phyloP scores from a whole-genome alignment of 2,329 filamentous ascomycete species.

The Epichloe baconii region DNA sequence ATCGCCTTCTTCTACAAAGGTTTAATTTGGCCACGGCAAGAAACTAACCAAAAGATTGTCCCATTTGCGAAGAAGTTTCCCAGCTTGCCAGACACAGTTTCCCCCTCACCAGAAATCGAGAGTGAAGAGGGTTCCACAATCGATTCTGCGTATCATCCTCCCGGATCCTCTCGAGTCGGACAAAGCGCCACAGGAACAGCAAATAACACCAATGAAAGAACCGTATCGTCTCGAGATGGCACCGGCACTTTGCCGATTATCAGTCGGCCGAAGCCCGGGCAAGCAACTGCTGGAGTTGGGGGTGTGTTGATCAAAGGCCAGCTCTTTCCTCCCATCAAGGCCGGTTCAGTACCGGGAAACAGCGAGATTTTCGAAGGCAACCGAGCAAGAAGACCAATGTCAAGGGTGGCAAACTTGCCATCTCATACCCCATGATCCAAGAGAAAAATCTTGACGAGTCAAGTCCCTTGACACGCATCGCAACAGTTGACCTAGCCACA shows the following conservation, averaged over 20 bases:
- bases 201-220: not conserved
- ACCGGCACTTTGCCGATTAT: slow-evolving; percentile 23
- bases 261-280: slow-evolving; percentile 23
- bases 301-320: slow-evolving; percentile 27
- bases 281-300: slow-evolving; percentile 24
- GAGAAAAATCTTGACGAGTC: slow-evolving; percentile 15
- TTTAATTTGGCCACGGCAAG: slow-evolving; percentile 6
- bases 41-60: not conserved
- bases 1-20: slow-evolving; percentile 16
- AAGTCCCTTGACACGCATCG: slow-evolving; percentile 31
- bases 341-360: slow-evolving; percentile 14
- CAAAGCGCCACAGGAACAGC: not conserved
- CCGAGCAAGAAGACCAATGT: slow-evolving; percentile 14
- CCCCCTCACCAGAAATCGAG: not conserved
- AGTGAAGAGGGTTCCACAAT: not conserved
- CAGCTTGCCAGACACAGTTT: not conserved
- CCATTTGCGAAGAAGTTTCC: slow-evolving; percentile 1
- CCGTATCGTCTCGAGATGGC: slow-evolving; percentile 4
- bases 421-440: slow-evolving; percentile 35
- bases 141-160: not conserved
- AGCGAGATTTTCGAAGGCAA: slow-evolving; percentile 7
- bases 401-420: slow-evolving; percentile 28
- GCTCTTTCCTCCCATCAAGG: slow-evolving; percentile 28
- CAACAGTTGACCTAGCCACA: slow-evolving; percentile 36
- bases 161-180: not conserved